Base-by-base conservation (phyloP, 352 stramenopile genomes). In the Phytophthora meadii region DNA sequence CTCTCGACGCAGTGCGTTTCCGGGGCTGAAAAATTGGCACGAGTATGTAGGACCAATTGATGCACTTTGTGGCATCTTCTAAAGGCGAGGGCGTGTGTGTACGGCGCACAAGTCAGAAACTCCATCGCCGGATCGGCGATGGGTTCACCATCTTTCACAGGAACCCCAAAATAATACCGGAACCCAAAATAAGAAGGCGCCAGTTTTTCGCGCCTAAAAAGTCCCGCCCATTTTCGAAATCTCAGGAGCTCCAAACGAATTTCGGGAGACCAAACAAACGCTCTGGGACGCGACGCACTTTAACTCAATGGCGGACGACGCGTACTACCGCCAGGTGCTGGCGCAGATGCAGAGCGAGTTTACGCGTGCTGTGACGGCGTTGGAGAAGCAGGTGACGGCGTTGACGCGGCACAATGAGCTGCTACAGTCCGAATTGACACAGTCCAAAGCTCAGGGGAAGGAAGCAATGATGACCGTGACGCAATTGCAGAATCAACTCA, bases 311-410 rank as follows among this genome's bases (percentile, higher is more conserved):
- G 54, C 53, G 25, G 48, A 54, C 52, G 61, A 81, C 45, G 67
- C 68, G 27, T 67, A 81, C 52, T 87, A 89, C 69, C 78, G 81
- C 25, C 72, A 81, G 10, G 45, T 88, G 44, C 25, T 89, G 61
- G 49, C 65, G 54, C 76, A 86, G 67, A 79, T 93, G 65, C 82
- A 89, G 77, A 67, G 53, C 68, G 84, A 91, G 61, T 91, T 88
- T 41, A 25, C 63, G 47, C 77, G 77, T 40, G 77, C 83, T 0
- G 75, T 87, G 7, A 27, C 57, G 19, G 81, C 84, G 28, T 55
- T 91, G 24, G 84, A 93, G 71, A 81, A 84, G 61, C 82, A 88
- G 48, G 60, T 86, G 22, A 45, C 61, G 49, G 54, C 68, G 1
- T 70, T 93, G 15, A 67, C 72, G 36, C 54, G 63, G 28, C 84